Evolutionary conservation across 257 asterid species (phyloP), one percentile per base, ranked within the genome.

Genomic region (Penstemon barbatus): DNA sequence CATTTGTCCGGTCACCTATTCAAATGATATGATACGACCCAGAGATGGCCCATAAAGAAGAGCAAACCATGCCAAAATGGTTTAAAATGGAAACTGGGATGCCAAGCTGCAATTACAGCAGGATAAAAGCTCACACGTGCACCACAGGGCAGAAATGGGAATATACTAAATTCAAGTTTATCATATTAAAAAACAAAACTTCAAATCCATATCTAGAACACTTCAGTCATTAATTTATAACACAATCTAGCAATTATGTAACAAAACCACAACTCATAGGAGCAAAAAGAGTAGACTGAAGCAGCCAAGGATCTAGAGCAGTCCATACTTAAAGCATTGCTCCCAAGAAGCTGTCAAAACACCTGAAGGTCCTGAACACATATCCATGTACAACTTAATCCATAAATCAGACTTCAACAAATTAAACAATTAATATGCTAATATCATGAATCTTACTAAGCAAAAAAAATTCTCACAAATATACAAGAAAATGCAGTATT

Each of bases 291-390:
- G 83, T 58, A 82, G 82, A 83, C 84, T 82, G 96, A 86, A 84
- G 96, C 97, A 88, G 94, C 97, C 89, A 92, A 92, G 88, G 95
- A 83, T 83, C 87, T 82, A 86, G 84, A 88, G 95, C 95, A 91
- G 87, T 83, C 90, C 95, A 83, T 80, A 92, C 82, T 83, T 83
- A 92, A 89, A 83, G 95, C 96, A 89, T 79, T 85, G 94, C 96
- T 82, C 74, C 97, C 89, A 92, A 86, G 89, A 82, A 86, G 96
- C 98, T 90, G 95, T 88, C 87, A 86, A 79, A 75, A 85, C 78
- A 92, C 98, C 98, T 92, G 33, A 25, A 25, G 33, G 33, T 25
- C 33, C 33, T 25, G 98, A 89, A 88, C 92, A 25, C 33, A 80
- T 82, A 82, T 72, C 78, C 87, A 83, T 74, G 65, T 69, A 83